Percentiles rank a stretch among this genome's conserved stretches.
Evolutionary conservation across 129 eudicot genomes (phyloP).

Genomic region (Tagetes erecta): DNA sequence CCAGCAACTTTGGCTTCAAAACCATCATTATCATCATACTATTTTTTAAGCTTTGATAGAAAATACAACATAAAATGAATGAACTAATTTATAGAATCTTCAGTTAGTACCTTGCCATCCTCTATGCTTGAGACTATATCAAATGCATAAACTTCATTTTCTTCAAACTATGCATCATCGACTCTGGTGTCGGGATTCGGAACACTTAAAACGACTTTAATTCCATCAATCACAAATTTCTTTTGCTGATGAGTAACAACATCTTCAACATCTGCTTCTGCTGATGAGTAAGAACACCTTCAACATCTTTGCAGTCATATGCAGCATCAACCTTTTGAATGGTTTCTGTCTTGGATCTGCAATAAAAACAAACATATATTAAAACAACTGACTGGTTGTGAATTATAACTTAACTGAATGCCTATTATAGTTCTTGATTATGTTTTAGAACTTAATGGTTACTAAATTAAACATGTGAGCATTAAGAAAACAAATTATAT

Average conservation of each 20-base stretch:
- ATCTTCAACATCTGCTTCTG: no score
- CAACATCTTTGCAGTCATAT: conserved; percentile 85
- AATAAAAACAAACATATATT: not conserved
- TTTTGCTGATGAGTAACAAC: conserved; percentile 84
- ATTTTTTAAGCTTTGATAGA: no score
- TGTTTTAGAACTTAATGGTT: no score
- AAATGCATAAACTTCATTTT: conserved; percentile 83
- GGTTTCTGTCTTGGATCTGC: conserved; percentile 87
- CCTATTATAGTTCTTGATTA: no score
- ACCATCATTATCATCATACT: not conserved
- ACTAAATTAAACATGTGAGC: no score
- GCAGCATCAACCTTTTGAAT: conserved; percentile 95
- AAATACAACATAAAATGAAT: no score
- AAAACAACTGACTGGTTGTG: not conserved
- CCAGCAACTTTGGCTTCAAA: conserved; percentile 84
- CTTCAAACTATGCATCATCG: conserved; percentile 92
- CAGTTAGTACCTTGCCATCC: conserved; percentile 71
- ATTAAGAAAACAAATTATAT: no score
- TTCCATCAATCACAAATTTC: conserved; percentile 93
- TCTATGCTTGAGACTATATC: conserved; percentile 94
- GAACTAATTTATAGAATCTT: no score
- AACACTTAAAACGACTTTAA: conserved; percentile 80
- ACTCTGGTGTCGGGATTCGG: conserved; percentile 83
- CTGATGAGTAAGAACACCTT: conserved; percentile 44
- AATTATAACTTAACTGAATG: not conserved